phyloP scores from a whole-genome alignment of 73 alveolate species.

The Symbiodinium natans region DNA sequence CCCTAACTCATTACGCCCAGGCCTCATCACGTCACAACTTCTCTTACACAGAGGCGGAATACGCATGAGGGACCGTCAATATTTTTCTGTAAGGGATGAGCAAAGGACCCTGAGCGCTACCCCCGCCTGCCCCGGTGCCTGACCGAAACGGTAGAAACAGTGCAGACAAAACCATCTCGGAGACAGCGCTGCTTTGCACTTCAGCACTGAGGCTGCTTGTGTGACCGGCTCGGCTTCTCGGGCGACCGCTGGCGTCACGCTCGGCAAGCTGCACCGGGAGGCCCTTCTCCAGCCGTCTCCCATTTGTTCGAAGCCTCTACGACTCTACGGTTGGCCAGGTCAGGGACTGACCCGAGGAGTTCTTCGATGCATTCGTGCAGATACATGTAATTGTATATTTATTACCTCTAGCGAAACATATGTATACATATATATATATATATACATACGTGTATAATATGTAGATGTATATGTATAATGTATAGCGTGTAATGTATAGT shows the following conservation, averaged over 20 bases:
- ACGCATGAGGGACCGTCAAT: too few relatives aligned
- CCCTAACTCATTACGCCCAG: too few relatives aligned
- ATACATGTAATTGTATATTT: neutral
- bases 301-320: neutral
- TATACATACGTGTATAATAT: neutral
- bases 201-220: slow-evolving; percentile 19
- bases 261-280: slow-evolving; percentile 31
- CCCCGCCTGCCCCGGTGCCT: too few relatives aligned
- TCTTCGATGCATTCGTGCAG: neutral
- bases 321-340: neutral
- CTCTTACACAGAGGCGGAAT: too few relatives aligned
- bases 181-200: too few relatives aligned
- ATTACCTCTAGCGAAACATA: too few relatives aligned
- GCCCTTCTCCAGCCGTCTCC: neutral
- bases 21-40: too few relatives aligned
- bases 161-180: too few relatives aligned
- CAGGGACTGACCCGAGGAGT: neutral
- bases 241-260: slow-evolving; percentile 36
- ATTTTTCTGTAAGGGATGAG: too few relatives aligned
- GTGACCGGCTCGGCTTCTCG: slow-evolving; percentile 5
- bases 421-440: neutral
- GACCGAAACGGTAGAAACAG: too few relatives aligned
- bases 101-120: neutral
- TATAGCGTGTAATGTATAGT: too few relatives aligned
- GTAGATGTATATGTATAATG: too few relatives aligned